phyloP scores from a whole-genome alignment of 768 basidiomycete genomes.

The Pleurotus giganteus region DNA sequence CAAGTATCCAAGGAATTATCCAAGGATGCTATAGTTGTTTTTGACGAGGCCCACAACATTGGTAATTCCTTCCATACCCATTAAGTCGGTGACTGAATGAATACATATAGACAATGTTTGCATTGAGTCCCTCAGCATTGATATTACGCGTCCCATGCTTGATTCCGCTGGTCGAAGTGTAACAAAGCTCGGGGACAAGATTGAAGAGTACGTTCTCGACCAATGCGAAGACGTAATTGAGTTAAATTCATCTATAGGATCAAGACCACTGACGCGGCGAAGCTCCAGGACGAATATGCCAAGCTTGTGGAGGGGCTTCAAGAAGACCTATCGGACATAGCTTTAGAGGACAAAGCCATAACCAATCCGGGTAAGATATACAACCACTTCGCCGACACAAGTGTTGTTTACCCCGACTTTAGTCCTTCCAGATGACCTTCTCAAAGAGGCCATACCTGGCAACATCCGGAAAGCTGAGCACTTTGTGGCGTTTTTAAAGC shows the following conservation, averaged over 20 bases:
- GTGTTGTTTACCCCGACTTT: conserved; percentile 9
- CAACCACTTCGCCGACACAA: not conserved
- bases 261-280: conserved; percentile 89
- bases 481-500: conserved; percentile 96
- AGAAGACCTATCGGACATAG: conserved; percentile 57
- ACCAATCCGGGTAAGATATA: conserved; percentile 72
- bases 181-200: conserved; percentile 80
- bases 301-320: conserved; percentile 93
- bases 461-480: conserved; percentile 99
- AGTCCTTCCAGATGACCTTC: conserved; percentile 93
- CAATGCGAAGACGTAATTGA: conserved; percentile 1
- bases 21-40: conserved; percentile 98
- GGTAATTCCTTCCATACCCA: conserved; percentile 42
- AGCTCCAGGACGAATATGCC: conserved; percentile 95
- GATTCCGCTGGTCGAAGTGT: conserved; percentile 92
- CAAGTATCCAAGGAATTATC: conserved; percentile 98
- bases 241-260: conserved; percentile 53
- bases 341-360: conserved; percentile 81
- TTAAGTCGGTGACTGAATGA: conserved; percentile 1
- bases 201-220: conserved; percentile 77
- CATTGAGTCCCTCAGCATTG: conserved; percentile 97
- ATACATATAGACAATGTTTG: conserved; percentile 89
- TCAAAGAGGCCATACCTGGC: conserved; percentile 94
- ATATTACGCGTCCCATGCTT: conserved; percentile 95
- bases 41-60: conserved; percentile 99